Base-by-base conservation (phyloP, 108 stramenopile genomes). In the Nannochloropsis oceanica region DNA sequence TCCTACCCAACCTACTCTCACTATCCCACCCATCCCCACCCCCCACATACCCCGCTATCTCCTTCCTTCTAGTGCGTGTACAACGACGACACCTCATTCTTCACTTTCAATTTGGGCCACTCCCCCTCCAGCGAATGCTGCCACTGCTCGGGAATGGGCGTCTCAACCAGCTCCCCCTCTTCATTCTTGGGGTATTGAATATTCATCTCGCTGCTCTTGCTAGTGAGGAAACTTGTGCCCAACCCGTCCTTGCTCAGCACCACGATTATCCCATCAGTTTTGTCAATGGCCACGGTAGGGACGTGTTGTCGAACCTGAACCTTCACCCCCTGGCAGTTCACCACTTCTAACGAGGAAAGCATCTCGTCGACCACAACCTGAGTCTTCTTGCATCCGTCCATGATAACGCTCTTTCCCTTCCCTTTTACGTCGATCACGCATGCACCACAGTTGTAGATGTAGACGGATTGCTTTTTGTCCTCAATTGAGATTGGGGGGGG, bases 111-210 rank as follows among this genome's bases (percentile, higher is more conserved):
- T 13, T 50, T 50, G 13, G 83, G 90, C 89, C 46, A 50, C 14
- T 50, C 46, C 46, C 46, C 46, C 13, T 89, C 89, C 27, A 98
- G 44, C 44, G 90, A 94, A 91, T 96, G 95, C 26, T 92, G 89
- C 87, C 95, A 98, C 90, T 98, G 97, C 87, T 99, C 98, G 20
- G 98, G 98, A 90, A 99, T 96, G n/a, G 97, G 96, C 73, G 92
- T 87, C 92, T 99, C 98, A 13, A 90, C 86, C 87, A 94, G 93
- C 43, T 95, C 92, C 85, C 94, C 96, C 18, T 93, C 95, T 13
- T 90, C 59, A 27, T 86, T 95, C 84, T 95, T 79, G 22, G 96
- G 96, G 92, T 94, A 97, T 81, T 91, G 92, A 81, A 97, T 91
- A 83, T 89, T 97, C 97, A 99, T 96, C 86, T 99, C 98, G 43